Conservation (phyloP, 2,329 filamentous ascomycete genomes). For the Colletotrichum cereale region DNA sequence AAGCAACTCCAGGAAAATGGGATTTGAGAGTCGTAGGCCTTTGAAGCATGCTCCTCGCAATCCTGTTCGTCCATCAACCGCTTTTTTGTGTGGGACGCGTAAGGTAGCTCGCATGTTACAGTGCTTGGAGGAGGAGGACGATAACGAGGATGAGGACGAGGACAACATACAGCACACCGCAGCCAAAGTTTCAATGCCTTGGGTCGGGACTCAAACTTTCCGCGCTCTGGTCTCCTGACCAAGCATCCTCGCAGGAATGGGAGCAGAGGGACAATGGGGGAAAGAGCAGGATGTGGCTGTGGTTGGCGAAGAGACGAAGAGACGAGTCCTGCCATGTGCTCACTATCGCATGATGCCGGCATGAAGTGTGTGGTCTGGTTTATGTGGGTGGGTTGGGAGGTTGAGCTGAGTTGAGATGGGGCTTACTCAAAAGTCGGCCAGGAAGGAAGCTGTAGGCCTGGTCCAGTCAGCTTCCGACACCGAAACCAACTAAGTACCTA, state of each 20-base stretch:
- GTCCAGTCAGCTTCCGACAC: slow-evolving; percentile 7
- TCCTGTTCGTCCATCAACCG: background rate
- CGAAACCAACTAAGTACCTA: background rate
- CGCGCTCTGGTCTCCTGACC: slow-evolving; percentile 30
- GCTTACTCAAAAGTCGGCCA: background rate
- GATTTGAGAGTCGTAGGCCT: background rate
- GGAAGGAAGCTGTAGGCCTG: slow-evolving; percentile 25
- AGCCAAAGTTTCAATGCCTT: slow-evolving; percentile 37
- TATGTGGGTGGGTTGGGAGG: background rate
- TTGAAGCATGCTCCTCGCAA: slow-evolving; percentile 10
- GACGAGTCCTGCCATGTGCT: background rate
- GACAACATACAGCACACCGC: slow-evolving; percentile 11
- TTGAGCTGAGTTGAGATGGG: slow-evolving; percentile 26
- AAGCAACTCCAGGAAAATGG: background rate
- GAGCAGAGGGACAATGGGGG: background rate
- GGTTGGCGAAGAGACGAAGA: background rate
- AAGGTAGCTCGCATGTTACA: slow-evolving; percentile 15
- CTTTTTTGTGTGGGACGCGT: background rate
- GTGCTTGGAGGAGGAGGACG: slow-evolving; percentile 8
- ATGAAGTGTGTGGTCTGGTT: background rate
- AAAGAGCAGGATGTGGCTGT: background rate
- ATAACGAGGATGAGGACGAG: background rate
- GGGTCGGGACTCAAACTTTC: slow-evolving; percentile 35
- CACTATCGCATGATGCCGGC: background rate
- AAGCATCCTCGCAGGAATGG: slow-evolving; percentile 5